These are phyloP conservation scores for Papiliotrema laurentii DNA, from an alignment of 1,284 basidiomycete genomes.

Conservation along the genomic window DNA sequence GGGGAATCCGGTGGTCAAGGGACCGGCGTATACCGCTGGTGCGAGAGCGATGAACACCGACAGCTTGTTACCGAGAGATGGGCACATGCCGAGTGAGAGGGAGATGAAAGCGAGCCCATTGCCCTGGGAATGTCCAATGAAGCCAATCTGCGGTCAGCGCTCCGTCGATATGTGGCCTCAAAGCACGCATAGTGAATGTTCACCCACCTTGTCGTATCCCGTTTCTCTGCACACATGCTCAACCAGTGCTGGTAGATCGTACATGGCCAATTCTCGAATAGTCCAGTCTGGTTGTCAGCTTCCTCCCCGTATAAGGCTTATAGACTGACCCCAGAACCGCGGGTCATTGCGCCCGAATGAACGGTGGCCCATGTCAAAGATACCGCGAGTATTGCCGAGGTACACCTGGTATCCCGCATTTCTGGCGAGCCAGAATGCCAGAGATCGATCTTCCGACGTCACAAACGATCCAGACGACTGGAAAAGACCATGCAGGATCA, in stretches of 20 bases:
- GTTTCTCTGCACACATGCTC: conserved; percentile 57
- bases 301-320: neutral
- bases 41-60: conserved; percentile 59
- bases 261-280: conserved; percentile 58
- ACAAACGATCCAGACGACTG: conserved; percentile 61
- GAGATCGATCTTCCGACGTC: conserved; percentile 58
- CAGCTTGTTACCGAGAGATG: conserved; percentile 55
- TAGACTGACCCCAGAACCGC: conserved; percentile 55
- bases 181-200: too few species aligned
- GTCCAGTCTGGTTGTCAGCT: conserved; percentile 54
- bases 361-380: conserved; percentile 60
- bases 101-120: conserved; percentile 57
- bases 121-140: conserved; percentile 61
- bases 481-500: conserved; percentile 61
- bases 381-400: conserved; percentile 58
- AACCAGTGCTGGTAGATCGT: conserved; percentile 59
- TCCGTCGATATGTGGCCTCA: neutral
- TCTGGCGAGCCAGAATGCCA: conserved; percentile 61
- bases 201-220: conserved; percentile 55
- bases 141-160: conserved; percentile 50
- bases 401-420: conserved; percentile 59
- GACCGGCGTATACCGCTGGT: conserved; percentile 60
- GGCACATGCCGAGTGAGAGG: conserved; percentile 57
- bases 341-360: conserved; percentile 53
- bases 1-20: conserved; percentile 57